Evolutionary conservation across 495 filamentous ascomycete species (phyloP).

Genomic region (Penicillium turbatum): DNA sequence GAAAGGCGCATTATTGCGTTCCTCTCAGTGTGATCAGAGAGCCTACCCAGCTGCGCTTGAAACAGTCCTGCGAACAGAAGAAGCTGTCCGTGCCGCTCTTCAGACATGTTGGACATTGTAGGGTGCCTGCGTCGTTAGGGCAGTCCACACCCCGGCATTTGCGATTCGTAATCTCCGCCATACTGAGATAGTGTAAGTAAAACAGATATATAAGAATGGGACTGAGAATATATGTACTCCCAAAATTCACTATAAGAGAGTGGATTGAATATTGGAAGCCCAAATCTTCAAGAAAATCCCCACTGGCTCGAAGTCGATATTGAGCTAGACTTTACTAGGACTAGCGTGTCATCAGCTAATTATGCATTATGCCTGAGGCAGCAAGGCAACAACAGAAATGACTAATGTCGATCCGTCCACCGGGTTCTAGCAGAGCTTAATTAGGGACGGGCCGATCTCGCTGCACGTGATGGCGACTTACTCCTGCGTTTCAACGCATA

Average conservation of each 20-base stretch:
- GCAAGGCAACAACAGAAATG: background rate
- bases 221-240: background rate
- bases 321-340: background rate
- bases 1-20: slow-evolving; percentile 15
- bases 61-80: slow-evolving; percentile 98
- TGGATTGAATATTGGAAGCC: background rate
- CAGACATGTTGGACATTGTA: slow-evolving; percentile 93
- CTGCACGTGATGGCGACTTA: slow-evolving; percentile 22
- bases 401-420: slow-evolving; percentile 4
- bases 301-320: background rate
- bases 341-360: background rate
- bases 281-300: slow-evolving; percentile 12
- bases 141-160: slow-evolving; percentile 82
- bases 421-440: background rate
- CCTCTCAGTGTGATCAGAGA: slow-evolving; percentile 27
- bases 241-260: background rate
- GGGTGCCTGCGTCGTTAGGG: slow-evolving; percentile 70
- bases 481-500: slow-evolving; percentile 4
- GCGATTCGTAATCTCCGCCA: slow-evolving; percentile 43
- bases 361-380: background rate
- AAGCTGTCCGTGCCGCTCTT: slow-evolving; percentile 86
- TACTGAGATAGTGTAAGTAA: slow-evolving; percentile 1
- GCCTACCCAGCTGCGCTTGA: slow-evolving; percentile 95
- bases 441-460: slow-evolving; percentile 17
- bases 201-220: background rate